Conservation (phyloP, 257 asterid genomes). For the Galeopsis tetrahit region DNA sequence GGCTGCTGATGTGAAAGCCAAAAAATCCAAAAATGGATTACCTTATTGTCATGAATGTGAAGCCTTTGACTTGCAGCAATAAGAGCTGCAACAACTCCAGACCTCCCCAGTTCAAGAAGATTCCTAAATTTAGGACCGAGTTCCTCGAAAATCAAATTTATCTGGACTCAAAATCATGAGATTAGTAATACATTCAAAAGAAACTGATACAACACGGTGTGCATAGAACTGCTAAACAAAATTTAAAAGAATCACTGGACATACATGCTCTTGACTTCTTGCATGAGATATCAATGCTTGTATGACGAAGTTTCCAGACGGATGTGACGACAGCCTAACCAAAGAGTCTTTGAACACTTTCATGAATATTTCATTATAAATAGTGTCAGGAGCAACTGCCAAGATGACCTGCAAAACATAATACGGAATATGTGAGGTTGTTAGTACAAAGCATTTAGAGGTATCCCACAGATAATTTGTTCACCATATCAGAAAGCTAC, state of each 20-base stretch:
- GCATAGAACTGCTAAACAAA: constrained; percentile 25
- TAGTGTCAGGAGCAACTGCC: constrained; percentile 81
- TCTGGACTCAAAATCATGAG: constrained; percentile 45
- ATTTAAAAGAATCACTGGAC: constrained; percentile 31
- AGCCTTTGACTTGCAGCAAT: constrained; percentile 85
- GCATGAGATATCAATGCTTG: constrained; percentile 90
- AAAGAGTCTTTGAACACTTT: constrained; percentile 66
- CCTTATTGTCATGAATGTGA: constrained; percentile 67
- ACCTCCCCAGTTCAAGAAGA: constrained; percentile 79
- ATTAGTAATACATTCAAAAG: constrained; percentile 19
- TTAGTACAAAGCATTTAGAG: constrained; percentile 17
- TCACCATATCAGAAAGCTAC: constrained; percentile 10
- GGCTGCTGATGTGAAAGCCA: not conserved
- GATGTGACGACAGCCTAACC: constrained; percentile 73
- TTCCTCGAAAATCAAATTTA: constrained; percentile 76
- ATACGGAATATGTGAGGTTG: constrained; percentile 21
- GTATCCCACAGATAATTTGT: not conserved
- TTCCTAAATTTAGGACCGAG: constrained; percentile 67
- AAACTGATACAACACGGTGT: constrained; percentile 10
- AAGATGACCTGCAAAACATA: constrained; percentile 72
- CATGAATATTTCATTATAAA: constrained; percentile 62
- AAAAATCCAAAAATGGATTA: constrained; percentile 27
- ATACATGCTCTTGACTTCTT: constrained; percentile 78
- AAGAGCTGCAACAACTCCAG: constrained; percentile 93
- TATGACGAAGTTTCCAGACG: constrained; percentile 82